Evolutionary conservation across 768 basidiomycete genomes (phyloP), one percentile per base, ranked within the genome.

Genomic region (Rhizopogon vinicolor): DNA sequence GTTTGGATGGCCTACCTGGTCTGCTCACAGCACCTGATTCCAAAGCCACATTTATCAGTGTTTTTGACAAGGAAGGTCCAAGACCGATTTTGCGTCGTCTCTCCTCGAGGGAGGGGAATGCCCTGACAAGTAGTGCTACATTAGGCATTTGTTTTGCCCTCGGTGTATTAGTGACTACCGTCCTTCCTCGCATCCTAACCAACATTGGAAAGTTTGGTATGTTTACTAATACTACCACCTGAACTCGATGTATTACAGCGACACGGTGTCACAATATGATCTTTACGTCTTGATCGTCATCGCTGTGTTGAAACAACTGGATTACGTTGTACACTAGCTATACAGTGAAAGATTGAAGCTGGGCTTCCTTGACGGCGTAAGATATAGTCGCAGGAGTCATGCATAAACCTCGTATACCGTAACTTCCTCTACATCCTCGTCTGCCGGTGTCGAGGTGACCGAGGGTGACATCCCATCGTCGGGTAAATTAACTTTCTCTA

Each of bases 1-100:
- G 83, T 52, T 63, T 87, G 51, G 84, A 87, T 56, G 85, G 85
- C 3, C 72, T 88, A 1, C 78, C 82, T 1, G 85, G 77, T 0
- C 58, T 86, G 49, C 44, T 58, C 8, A 64, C 60, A 4, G 68
- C 60, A 1, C 68, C 68, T 16, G 65, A 62, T 1, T 56, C 60
- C 9, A 25, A n/a, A 8, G 35, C 44, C 45, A 18, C 51, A 1
- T 60, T 54, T 25, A 59, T 57, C 44, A 60, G 62, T 31, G 44
- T 10, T 22, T 67, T 68, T 43, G 63, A 66, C 41, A 52, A 57
- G 10, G 45, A 61, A 2, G 59, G 56, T 9, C n/a, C 40, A 22
- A 53, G 60, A 33, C 60, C 60, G 18, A 58, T 33, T 58, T 46
- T 50, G 50, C 53, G 2, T 22, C 48, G 42, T 13, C 18, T 1